Conservation (phyloP, 345 rosid genomes). For the Linum usitatissimum region DNA sequence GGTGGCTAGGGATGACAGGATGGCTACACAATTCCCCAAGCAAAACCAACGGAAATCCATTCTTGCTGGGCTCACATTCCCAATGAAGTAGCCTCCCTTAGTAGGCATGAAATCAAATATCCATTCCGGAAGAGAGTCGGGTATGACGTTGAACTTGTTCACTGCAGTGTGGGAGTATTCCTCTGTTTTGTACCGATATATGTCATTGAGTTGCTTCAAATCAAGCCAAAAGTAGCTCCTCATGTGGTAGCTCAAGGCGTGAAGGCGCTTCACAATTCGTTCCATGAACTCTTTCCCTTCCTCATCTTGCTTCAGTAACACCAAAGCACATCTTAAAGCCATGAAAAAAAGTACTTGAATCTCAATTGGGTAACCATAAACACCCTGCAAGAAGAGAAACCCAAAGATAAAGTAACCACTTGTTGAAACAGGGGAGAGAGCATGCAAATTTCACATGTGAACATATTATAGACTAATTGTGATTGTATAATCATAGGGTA, state of each 20-base stretch:
- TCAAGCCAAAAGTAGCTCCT: slow-evolving; percentile 91
- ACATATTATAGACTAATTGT: too few relatives aligned
- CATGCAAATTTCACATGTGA: too few relatives aligned
- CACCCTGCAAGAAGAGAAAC: slow-evolving; percentile 44
- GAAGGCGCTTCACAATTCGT: slow-evolving; percentile 79
- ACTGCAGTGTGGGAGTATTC: slow-evolving; percentile 95
- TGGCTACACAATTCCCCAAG: slow-evolving; percentile 83
- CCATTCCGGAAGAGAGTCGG: slow-evolving; percentile 81
- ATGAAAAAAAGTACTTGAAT: slow-evolving; percentile 92
- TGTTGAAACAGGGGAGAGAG: too few relatives aligned
- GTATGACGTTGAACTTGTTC: slow-evolving; percentile 43
- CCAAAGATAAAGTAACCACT: neutral
- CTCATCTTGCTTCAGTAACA: slow-evolving; percentile 69
- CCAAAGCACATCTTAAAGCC: slow-evolving; percentile 79
- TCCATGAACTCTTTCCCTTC: slow-evolving; percentile 88
- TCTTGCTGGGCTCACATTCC: slow-evolving; percentile 88
- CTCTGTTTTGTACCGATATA: slow-evolving; percentile 88
- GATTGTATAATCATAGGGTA: too few relatives aligned
- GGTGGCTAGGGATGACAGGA: slow-evolving; percentile 81
- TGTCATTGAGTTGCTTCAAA: slow-evolving; percentile 85
- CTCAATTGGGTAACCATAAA: slow-evolving; percentile 93
- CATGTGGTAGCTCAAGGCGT: slow-evolving; percentile 85
- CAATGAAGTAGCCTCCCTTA: slow-evolving; percentile 80
- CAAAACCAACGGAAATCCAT: slow-evolving; percentile 98
- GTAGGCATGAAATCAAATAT: slow-evolving; percentile 81